Evolutionary conservation across 768 basidiomycete species (phyloP), one percentile per base, ranked within the genome.

Genomic region (Lyophyllum atratum): DNA sequence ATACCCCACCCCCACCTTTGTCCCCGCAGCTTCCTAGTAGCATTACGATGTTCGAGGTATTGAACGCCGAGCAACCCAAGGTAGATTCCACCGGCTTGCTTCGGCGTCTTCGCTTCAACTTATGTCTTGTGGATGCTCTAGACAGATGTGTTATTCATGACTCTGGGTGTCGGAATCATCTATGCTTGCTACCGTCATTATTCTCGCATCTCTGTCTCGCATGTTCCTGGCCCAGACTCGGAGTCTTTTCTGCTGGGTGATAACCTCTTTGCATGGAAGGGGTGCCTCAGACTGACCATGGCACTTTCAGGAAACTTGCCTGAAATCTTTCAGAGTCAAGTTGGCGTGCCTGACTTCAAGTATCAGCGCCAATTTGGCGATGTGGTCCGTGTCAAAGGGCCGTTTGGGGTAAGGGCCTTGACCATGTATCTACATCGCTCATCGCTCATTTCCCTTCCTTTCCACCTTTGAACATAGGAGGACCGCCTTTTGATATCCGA

Each of bases 401-500:
- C 78, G 19, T 77, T 83, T 58, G 78, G 81, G 49, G 82, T 83
- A 66, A 37, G 74, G 57, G 43, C 15, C 5, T 21, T 21, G 5
- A 21, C 43, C 8, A n/a, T 14, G 22, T 44, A 11, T 24, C 43
- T 22, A 44, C 11, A 24, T 6, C 22, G 19, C 43, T 40, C 22
- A n/a, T 44, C 43, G 43, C 21, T 24, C 8, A 11, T n/a, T n/a
- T n/a, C n/a, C n/a, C n/a, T n/a, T 24, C 24, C 24, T 24, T 14
- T 24, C 21, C 54, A 42, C 44, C 51, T n/a, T n/a, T n/a, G n/a
- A n/a, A n/a, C n/a, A 48, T 62, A 85, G 83, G 78, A 82, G 59
- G 80, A 84, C 63, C 76, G 80, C 19, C 68, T 85, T 31, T 67
- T 81, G 47, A 74, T 84, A 52, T 78, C 81, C 26, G 84, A 85